Evolutionary conservation across 768 basidiomycete genomes (phyloP), one percentile per base, ranked within the genome.

Genomic region (Lentinula guzmanii): DNA sequence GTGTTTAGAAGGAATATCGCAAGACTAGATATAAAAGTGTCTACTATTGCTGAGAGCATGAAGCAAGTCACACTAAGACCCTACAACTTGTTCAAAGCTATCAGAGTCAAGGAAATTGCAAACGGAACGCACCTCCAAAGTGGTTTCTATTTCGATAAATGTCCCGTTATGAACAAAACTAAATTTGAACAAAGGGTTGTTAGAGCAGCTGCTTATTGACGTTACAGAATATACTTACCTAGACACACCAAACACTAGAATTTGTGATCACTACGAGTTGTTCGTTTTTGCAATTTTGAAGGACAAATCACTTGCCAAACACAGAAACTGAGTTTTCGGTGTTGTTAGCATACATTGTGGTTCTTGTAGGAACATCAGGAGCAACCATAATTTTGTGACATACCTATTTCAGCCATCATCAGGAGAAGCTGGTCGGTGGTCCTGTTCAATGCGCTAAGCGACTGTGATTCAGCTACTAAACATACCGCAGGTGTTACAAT

Each of bases 31-130:
- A 83, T 82, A 37, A 81, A 64, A 24, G 79, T 65, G 50, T 84
- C 82, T 5, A 76, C 80, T 4, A 71, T 75, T 0, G 81, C 78
- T 4, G 79, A 74, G 2, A 77, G 67, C 0, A 71, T 75, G 63
- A 82, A 83, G 60, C 82, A 72, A 21, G 72, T 58, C 58, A 77
- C 75, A 1, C 78, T 78, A 16, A 82, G 70, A n/a, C 54, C 64
- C 77, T 79, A 52, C 5, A 4, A 10, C 9, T 31, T n/a, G 4
- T 16, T 24, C 28, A 59, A 43, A 21, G 33, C 37, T 21, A 41
- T 37, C 4, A 35, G 18, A 2, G 60, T 43, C 13, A 11, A n/a
- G 10, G 24, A 52, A 21, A 33, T 15, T 10, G 33, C 7, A 9
- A 18, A 13, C 18, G n/a, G 18, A 16, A 7, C 28, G 28, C 13